phyloP scores from a whole-genome alignment of 2,329 filamentous ascomycete species.

The Rutstroemia sp. region DNA sequence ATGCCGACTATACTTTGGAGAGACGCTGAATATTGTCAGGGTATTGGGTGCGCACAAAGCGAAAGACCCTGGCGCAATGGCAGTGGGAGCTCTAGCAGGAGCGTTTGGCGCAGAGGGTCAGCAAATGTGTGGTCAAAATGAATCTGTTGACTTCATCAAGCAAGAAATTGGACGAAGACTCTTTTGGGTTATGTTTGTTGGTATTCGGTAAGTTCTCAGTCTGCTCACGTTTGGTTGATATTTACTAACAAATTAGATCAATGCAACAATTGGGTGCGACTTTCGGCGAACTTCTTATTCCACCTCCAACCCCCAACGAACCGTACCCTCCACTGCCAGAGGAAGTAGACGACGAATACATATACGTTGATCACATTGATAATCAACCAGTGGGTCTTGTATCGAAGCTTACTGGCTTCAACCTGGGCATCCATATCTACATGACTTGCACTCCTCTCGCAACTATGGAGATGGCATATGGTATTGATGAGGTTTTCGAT shows the following conservation, averaged over 20 bases:
- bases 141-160: conserved; percentile 55
- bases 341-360: conserved; percentile 78
- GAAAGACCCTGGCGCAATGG: conserved; percentile 32
- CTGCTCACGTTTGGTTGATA: neutral
- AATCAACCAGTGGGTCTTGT: conserved; percentile 60
- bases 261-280: conserved; percentile 70
- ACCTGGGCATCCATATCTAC: conserved; percentile 70
- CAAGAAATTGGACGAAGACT: conserved; percentile 70
- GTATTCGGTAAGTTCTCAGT: conserved; percentile 48
- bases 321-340: conserved; percentile 73
- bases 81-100: conserved; percentile 15
- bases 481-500: conserved; percentile 65
- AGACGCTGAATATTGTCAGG: conserved; percentile 61
- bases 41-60: conserved; percentile 58
- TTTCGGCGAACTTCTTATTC: conserved; percentile 65
- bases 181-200: conserved; percentile 78
- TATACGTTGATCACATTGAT: conserved; percentile 63
- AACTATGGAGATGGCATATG: conserved; percentile 76
- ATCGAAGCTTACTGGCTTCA: conserved; percentile 72
- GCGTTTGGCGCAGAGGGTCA: conserved; percentile 18
- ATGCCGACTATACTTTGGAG: conserved; percentile 65
- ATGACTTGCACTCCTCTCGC: conserved; percentile 71
- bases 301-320: conserved; percentile 66
- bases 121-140: conserved; percentile 3
- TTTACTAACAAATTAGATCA: conserved; percentile 41